These are phyloP conservation scores for Leccinum subtestaceum DNA, from an alignment of 768 basidiomycete species.

Conservation along the genomic window DNA sequence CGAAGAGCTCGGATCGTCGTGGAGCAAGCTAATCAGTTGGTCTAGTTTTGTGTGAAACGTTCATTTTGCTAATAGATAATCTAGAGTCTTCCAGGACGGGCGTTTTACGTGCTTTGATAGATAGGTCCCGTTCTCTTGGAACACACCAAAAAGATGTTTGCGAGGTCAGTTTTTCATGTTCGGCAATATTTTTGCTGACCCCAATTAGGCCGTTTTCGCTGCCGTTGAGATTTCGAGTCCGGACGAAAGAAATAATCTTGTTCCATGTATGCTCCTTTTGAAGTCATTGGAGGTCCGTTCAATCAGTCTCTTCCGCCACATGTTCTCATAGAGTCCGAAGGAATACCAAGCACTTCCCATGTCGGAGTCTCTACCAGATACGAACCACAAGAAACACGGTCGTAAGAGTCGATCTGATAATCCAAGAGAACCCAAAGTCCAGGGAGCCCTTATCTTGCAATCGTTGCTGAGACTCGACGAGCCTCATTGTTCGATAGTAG, in stretches of 20 bases:
- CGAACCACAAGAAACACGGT: constrained; percentile 13
- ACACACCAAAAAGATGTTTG: constrained; percentile 47
- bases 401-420: constrained; percentile 25
- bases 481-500: constrained; percentile 64
- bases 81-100: constrained; percentile 71
- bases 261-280: constrained; percentile 66
- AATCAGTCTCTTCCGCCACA: not conserved
- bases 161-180: constrained; percentile 46
- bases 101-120: constrained; percentile 72
- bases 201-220: constrained; percentile 51
- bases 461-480: constrained; percentile 68
- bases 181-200: constrained; percentile 4
- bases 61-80: not conserved
- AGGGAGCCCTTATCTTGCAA: constrained; percentile 85
- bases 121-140: constrained; percentile 54
- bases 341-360: constrained; percentile 17
- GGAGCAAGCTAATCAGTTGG: constrained; percentile 71
- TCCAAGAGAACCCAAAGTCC: constrained; percentile 64
- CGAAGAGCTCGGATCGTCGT: constrained; percentile 54
- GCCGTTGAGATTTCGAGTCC: constrained; percentile 54
- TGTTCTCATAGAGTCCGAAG: constrained; percentile 15
- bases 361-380: constrained; percentile 10
- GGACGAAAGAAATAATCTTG: constrained; percentile 51
- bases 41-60: constrained; percentile 7
- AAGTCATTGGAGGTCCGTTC: constrained; percentile 47